phyloP scores from a whole-genome alignment of 345 rosid genomes.

The Punica granatum region DNA sequence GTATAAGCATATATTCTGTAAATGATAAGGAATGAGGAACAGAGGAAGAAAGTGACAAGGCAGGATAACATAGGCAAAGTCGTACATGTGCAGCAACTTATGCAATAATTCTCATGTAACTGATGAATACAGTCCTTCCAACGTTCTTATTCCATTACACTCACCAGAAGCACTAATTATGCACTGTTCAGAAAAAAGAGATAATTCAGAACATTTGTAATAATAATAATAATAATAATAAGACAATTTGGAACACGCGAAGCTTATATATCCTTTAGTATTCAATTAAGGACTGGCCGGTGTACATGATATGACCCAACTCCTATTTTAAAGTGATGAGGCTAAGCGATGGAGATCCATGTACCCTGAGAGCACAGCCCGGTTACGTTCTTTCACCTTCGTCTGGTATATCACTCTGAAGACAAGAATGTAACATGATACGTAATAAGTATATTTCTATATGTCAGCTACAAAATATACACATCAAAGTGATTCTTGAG shows the following conservation, averaged over 20 bases:
- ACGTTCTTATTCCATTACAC: no score
- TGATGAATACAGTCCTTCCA: not conserved
- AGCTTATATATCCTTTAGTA: no score
- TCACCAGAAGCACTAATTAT: not conserved
- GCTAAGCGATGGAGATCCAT: slow-evolving; percentile 43
- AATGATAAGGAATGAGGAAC: not conserved
- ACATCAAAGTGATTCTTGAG: not conserved
- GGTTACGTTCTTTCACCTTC: slow-evolving; percentile 58
- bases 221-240: no score
- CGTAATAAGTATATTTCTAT: not conserved
- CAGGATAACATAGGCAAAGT: not conserved
- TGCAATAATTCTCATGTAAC: not conserved
- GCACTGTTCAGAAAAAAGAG: not conserved
- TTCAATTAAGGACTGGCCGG: not conserved
- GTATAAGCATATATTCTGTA: not conserved
- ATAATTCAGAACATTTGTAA: no score
- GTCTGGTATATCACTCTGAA: slow-evolving; percentile 66
- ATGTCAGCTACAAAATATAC: not conserved
- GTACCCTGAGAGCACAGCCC: slow-evolving; percentile 56
- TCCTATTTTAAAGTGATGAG: slow-evolving; percentile 32
- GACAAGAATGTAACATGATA: not conserved
- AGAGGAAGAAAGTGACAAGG: not conserved
- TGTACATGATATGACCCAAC: no score
- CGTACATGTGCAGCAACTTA: not conserved
- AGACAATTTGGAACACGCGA: no score